These are phyloP conservation scores for Yarrowia yakushimensis DNA, from an alignment of 805 yeast species.

Conservation along the genomic window DNA sequence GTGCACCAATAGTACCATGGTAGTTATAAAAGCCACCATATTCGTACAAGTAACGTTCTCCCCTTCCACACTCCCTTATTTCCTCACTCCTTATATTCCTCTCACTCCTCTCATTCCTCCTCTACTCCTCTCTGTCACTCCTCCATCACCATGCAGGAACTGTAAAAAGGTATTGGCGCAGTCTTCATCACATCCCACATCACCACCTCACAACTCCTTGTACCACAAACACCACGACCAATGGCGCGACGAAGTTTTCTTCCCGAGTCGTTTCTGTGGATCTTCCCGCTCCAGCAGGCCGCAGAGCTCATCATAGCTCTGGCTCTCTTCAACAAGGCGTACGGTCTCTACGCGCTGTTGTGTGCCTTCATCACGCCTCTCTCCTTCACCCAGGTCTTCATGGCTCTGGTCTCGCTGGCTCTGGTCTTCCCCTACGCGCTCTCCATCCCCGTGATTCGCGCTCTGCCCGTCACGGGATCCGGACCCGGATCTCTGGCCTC, in stretches of 20 bases:
- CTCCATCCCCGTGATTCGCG: slow-evolving; percentile 20
- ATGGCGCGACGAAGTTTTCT: slow-evolving; percentile 19
- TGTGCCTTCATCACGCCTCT: slow-evolving; percentile 15
- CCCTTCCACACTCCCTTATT: too few relatives aligned
- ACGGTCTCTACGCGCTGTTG: slow-evolving; percentile 13
- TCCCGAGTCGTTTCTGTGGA: slow-evolving; percentile 22
- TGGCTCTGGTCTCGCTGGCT: slow-evolving; percentile 7
- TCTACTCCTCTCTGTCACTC: too few relatives aligned
- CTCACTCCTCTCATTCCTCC: too few relatives aligned
- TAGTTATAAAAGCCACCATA: too few relatives aligned
- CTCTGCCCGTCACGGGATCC: neutral
- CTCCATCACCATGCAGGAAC: too few relatives aligned
- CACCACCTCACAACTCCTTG: too few relatives aligned
- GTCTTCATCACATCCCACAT: too few relatives aligned
- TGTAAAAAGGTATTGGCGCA: too few relatives aligned
- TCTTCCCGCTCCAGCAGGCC: slow-evolving; percentile 23
- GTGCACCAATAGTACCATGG: too few relatives aligned
- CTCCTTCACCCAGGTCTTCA: slow-evolving; percentile 17
- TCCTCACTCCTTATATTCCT: too few relatives aligned
- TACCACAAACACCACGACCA: too few relatives aligned
- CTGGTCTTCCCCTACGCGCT: slow-evolving; percentile 13
- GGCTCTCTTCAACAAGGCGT: slow-evolving; percentile 24
- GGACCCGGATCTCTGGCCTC: slow-evolving; percentile 11
- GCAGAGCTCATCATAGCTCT: slow-evolving; percentile 22
- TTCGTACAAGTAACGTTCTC: too few relatives aligned